phyloP scores from a whole-genome alignment of 2,329 filamentous ascomycete genomes.

The Fusarium sp. region DNA sequence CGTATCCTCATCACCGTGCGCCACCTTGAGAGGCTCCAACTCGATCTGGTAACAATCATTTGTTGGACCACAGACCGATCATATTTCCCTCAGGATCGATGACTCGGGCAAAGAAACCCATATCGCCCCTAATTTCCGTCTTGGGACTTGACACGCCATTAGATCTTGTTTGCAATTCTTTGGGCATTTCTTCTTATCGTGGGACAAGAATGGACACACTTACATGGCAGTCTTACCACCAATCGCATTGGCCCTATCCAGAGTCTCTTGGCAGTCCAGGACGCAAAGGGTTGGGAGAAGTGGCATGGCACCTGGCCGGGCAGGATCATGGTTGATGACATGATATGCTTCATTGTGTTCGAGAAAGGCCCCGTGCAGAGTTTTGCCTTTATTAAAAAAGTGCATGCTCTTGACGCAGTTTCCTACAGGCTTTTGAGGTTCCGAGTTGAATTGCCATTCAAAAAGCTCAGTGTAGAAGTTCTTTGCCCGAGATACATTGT shows the following conservation, averaged over 20 bases:
- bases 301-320: slow-evolving; percentile 41
- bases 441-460: slow-evolving; percentile 46
- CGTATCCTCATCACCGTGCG: background rate
- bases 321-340: slow-evolving; percentile 44
- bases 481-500: slow-evolving; percentile 49
- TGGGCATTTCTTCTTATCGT: background rate
- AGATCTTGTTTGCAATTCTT: slow-evolving; percentile 1
- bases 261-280: slow-evolving; percentile 48
- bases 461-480: slow-evolving; percentile 54
- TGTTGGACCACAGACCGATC: slow-evolving; percentile 50
- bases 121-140: slow-evolving; percentile 49
- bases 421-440: slow-evolving; percentile 33
- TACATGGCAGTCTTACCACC: slow-evolving; percentile 53
- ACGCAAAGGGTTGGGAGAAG: slow-evolving; percentile 52
- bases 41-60: slow-evolving; percentile 30
- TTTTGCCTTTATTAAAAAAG: slow-evolving; percentile 50
- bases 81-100: slow-evolving; percentile 55
- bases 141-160: slow-evolving; percentile 47
- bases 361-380: slow-evolving; percentile 51
- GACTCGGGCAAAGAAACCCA: slow-evolving; percentile 52
- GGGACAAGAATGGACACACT: slow-evolving; percentile 41
- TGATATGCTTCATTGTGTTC: slow-evolving; percentile 48
- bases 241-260: slow-evolving; percentile 44
- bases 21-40: background rate
- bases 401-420: slow-evolving; percentile 48